A percentile compares a stretch with the other conserved stretches of the same genome.
These are phyloP conservation scores for Nicotiana obtusifolia DNA, from an alignment of 257 asterid genomes.

Conservation along the genomic window DNA sequence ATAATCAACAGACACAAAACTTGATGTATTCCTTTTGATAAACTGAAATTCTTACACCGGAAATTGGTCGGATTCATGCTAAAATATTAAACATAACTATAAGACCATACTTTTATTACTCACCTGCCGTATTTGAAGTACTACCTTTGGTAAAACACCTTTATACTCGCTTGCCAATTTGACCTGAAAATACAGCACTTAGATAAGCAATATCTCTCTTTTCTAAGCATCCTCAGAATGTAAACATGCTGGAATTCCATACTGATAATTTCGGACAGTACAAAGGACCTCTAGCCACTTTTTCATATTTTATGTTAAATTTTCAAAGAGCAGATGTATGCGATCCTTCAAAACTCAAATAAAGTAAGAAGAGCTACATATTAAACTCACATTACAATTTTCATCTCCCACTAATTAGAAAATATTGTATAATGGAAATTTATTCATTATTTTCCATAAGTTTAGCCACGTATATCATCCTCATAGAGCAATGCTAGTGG, in stretches of 20 bases:
- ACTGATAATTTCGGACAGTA: neutral
- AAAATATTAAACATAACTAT: neutral
- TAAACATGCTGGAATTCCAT: neutral
- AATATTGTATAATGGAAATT: neutral
- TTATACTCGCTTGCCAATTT: slow-evolving; percentile 65
- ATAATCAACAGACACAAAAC: neutral
- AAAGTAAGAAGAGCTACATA: neutral
- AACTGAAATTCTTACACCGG: neutral
- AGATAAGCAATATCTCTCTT: neutral
- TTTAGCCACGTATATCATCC: neutral
- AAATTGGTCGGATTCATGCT: neutral
- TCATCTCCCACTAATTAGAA: neutral
- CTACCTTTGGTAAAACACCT: slow-evolving; percentile 80
- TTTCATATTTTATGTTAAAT: neutral
- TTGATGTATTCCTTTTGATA: neutral
- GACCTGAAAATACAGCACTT: slow-evolving; percentile 43
- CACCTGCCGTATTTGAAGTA: slow-evolving; percentile 73
- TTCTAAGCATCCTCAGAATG: neutral
- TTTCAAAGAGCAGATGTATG: neutral
- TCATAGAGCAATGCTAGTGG: neutral
- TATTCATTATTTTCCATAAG: neutral
- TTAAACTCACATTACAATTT: neutral
- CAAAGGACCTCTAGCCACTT: neutral
- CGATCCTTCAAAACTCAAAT: neutral
- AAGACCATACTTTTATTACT: neutral